Evolutionary conservation across 2,329 filamentous ascomycete species (phyloP), one percentile per base, ranked within the genome.

Genomic region (Stagonosporopsis rhizophila): DNA sequence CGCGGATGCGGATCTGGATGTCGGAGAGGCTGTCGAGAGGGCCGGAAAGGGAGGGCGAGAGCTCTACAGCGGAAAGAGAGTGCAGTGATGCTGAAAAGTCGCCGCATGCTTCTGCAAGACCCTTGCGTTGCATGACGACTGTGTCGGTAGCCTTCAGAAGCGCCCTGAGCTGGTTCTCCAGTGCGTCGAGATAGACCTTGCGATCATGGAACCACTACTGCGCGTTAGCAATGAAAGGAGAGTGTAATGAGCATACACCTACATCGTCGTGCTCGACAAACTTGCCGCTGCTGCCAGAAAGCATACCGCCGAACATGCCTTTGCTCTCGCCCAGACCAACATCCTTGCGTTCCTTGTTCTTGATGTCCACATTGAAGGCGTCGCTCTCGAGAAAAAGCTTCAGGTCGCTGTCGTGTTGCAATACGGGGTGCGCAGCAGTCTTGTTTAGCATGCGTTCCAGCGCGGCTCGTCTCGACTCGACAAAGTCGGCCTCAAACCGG

Each of bases 401-500:
- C 60, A 99, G 79, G 71, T 99, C 95, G 6, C 86, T 88, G 71
- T 99, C 95, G 69, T 96, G 91, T 73, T 98, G 95, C 63, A 99
- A 81, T 30, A 92, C 90, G 7, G 92, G 89, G 75, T 99, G 95
- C 11, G 87, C 86, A 2, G 94, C 92, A 58, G 88, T 95, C 82
- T 96, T 98, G 84, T 97, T 98, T 51, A 97, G 82, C 95, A 99
- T 99, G 74, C 95, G 91, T 78, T 99, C 95, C 56, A 99, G 80
- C 14, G 95, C 95, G 59, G 92, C 90, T 66, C 95, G 86, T 68
- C 95, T 85, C 39, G 91, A 92, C 77, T 99, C 95, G 60, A 99
- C 92, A 77, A 99, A 99, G 75, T 97, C 96, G 65, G 87, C 91
- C 77, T 99, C 94, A 73, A 99, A 99, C 35, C 95, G 88, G 58